Conservation (phyloP, 495 filamentous ascomycete genomes). For the Hyaloscypha bicolor region DNA sequence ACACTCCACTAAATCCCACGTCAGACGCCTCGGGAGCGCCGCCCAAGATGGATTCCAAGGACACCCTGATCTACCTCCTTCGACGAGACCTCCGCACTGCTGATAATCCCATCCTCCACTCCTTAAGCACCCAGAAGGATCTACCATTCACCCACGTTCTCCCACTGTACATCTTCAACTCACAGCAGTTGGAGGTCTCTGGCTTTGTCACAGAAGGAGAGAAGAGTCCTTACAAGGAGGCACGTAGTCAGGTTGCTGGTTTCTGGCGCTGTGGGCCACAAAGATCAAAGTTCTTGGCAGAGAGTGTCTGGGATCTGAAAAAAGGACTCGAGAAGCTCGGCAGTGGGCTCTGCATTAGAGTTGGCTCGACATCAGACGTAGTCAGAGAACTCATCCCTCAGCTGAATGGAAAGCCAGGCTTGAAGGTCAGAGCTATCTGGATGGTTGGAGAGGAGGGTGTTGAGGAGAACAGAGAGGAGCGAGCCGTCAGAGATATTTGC, state of each 20-base stretch:
- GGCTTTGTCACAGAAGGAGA: slow-evolving; percentile 55
- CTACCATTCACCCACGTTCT: slow-evolving; percentile 66
- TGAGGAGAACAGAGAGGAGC: slow-evolving; percentile 66
- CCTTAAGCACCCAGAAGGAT: slow-evolving; percentile 45
- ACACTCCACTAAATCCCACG: neutral
- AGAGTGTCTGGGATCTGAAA: slow-evolving; percentile 70
- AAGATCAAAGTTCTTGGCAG: slow-evolving; percentile 66
- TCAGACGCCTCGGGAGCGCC: neutral
- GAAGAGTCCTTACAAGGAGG: slow-evolving; percentile 59
- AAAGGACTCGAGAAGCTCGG: slow-evolving; percentile 52
- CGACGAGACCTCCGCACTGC: slow-evolving; percentile 67
- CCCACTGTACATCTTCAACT: slow-evolving; percentile 65
- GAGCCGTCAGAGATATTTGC: slow-evolving; percentile 49
- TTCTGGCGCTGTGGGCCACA: slow-evolving; percentile 72
- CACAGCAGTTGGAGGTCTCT: slow-evolving; percentile 68
- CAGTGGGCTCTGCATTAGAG: slow-evolving; percentile 63
- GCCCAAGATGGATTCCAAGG: slow-evolving; percentile 29
- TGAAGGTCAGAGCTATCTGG: slow-evolving; percentile 63
- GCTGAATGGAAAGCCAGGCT: slow-evolving; percentile 21
- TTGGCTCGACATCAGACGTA: slow-evolving; percentile 57
- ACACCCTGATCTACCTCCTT: slow-evolving; percentile 61
- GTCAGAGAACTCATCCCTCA: slow-evolving; percentile 50
- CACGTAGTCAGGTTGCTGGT: slow-evolving; percentile 53
- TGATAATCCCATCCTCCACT: slow-evolving; percentile 68
- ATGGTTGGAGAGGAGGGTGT: slow-evolving; percentile 65